A percentile compares a stretch with the other conserved stretches of the same genome.
phyloP scores from a whole-genome alignment of 164 flowering plant genomes.

The Tetrastigma voinierianum region DNA sequence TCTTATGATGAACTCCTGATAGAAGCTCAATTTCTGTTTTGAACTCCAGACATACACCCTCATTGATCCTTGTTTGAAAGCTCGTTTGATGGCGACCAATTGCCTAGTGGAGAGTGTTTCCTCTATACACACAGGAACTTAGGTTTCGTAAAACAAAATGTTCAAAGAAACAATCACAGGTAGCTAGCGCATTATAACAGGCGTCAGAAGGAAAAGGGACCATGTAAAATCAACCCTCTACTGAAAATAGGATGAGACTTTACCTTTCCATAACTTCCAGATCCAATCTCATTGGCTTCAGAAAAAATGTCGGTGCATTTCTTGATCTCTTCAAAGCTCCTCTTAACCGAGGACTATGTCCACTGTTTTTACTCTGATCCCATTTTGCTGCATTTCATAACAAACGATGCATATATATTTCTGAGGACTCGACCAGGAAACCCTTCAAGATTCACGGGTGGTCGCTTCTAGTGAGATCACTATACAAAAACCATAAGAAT shows the following conservation, averaged over 20 bases:
- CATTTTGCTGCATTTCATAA: conserved; percentile 20
- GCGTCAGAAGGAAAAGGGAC: not conserved
- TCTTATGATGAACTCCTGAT: conserved; percentile 50
- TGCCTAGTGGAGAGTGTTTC: conserved; percentile 35
- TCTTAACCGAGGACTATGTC: too few relatives aligned
- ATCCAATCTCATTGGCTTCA: conserved; percentile 30
- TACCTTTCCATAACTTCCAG: too few relatives aligned
- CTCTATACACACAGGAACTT: conserved; percentile 37
- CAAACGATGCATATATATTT: too few relatives aligned
- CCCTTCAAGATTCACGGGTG: too few relatives aligned
- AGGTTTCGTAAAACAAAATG: not conserved
- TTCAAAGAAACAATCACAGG: not conserved
- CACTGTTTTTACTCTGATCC: too few relatives aligned
- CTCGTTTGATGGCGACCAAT: conserved; percentile 45
- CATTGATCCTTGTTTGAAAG: conserved; percentile 42
- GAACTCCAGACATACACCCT: conserved; percentile 45
- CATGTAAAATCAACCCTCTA: too few relatives aligned
- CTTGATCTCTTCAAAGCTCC: too few relatives aligned
- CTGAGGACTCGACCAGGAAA: too few relatives aligned
- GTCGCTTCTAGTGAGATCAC: too few relatives aligned
- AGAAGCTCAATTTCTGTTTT: conserved; percentile 51
- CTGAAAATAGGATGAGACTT: not conserved
- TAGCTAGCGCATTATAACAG: too few relatives aligned
- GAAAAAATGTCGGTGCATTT: conserved; percentile 40
- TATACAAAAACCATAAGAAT: too few relatives aligned